Evolutionary conservation across 1,139 yeast genomes (phyloP).

Genomic region (Debaryomyces coudertii): DNA sequence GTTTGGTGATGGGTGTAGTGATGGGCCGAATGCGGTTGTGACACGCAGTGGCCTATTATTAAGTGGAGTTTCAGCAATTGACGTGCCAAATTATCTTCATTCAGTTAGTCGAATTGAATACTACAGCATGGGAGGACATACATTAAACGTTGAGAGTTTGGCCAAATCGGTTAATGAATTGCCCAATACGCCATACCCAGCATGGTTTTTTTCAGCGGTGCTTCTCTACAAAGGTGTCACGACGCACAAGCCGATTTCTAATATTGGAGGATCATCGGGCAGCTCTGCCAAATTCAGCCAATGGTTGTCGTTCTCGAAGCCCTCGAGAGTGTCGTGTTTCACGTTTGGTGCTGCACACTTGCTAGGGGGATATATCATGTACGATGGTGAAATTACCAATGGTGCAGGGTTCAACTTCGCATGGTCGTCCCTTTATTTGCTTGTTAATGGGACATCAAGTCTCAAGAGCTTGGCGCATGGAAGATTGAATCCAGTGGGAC

Average conservation of each 20-base stretch:
- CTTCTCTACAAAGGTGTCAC: slow-evolving; percentile 50
- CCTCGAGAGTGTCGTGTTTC: slow-evolving; percentile 42
- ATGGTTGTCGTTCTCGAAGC: slow-evolving; percentile 33
- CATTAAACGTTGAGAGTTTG: slow-evolving; percentile 1
- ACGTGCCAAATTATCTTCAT: not conserved
- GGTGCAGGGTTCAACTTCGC: slow-evolving; percentile 90
- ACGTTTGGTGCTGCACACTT: slow-evolving; percentile 72
- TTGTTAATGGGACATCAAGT: slow-evolving; percentile 73
- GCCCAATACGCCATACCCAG: slow-evolving; percentile 56
- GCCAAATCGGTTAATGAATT: slow-evolving; percentile 25
- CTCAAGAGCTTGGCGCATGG: slow-evolving; percentile 41
- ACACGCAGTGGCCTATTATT: slow-evolving; percentile 1
- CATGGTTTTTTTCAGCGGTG: slow-evolving; percentile 47
- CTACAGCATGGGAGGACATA: slow-evolving; percentile 2
- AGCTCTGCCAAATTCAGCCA: slow-evolving; percentile 32
- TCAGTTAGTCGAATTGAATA: not conserved
- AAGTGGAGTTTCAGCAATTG: slow-evolving; percentile 3
- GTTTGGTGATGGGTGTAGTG: not conserved
- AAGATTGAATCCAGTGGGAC: slow-evolving; percentile 61
- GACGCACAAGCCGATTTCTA: slow-evolving; percentile 24
- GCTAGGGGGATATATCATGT: slow-evolving; percentile 78
- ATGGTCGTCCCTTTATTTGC: slow-evolving; percentile 78
- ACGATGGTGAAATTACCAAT: slow-evolving; percentile 78
- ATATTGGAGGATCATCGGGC: slow-evolving; percentile 30
- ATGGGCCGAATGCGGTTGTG: slow-evolving; percentile 5